These are phyloP conservation scores for Fusarium compactum DNA, from an alignment of 2,329 filamentous ascomycete species.

Conservation along the genomic window DNA sequence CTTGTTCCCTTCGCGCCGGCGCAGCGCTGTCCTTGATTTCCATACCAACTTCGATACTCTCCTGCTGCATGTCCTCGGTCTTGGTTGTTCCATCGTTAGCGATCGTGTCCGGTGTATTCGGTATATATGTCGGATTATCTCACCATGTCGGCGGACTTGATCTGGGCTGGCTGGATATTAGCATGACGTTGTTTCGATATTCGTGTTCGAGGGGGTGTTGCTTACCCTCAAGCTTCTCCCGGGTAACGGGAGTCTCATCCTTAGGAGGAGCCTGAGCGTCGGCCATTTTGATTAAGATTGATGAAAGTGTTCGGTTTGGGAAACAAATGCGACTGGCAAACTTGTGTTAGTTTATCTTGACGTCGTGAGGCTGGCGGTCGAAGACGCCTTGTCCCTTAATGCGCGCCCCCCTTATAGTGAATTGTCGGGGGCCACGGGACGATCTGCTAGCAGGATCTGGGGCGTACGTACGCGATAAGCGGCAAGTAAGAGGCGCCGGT, in stretches of 20 bases:
- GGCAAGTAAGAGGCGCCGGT: slow-evolving; percentile 22
- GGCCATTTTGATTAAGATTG: slow-evolving; percentile 50
- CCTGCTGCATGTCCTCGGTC: slow-evolving; percentile 97
- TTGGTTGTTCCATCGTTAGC: slow-evolving; percentile 58
- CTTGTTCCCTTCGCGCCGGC: slow-evolving; percentile 14
- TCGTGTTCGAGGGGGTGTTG: slow-evolving; percentile 5
- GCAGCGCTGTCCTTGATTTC: slow-evolving; percentile 8
- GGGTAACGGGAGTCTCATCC: slow-evolving; percentile 62
- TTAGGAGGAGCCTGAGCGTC: slow-evolving; percentile 53
- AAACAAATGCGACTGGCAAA: slow-evolving; percentile 21
- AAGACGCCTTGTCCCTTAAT: slow-evolving; percentile 37
- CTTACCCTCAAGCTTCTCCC: slow-evolving; percentile 83
- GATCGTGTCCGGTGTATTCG: slow-evolving; percentile 21
- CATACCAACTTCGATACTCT: slow-evolving; percentile 95
- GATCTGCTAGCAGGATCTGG: slow-evolving; percentile 17
- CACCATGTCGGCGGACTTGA: slow-evolving; percentile 99
- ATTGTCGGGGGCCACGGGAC: slow-evolving; percentile 11
- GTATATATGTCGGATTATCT: slow-evolving; percentile 45
- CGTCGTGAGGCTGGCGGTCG: slow-evolving; percentile 33
- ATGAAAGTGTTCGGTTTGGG: slow-evolving; percentile 24
- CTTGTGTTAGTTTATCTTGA: slow-evolving; percentile 23
- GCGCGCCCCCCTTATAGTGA: slow-evolving; percentile 24
- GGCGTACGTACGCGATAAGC: slow-evolving; percentile 30
- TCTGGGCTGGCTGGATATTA: slow-evolving; percentile 74
- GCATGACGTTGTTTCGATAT: slow-evolving; percentile 9